Evolutionary conservation across 345 rosid species (phyloP).

Genomic region (Noccaea caerulescens): DNA sequence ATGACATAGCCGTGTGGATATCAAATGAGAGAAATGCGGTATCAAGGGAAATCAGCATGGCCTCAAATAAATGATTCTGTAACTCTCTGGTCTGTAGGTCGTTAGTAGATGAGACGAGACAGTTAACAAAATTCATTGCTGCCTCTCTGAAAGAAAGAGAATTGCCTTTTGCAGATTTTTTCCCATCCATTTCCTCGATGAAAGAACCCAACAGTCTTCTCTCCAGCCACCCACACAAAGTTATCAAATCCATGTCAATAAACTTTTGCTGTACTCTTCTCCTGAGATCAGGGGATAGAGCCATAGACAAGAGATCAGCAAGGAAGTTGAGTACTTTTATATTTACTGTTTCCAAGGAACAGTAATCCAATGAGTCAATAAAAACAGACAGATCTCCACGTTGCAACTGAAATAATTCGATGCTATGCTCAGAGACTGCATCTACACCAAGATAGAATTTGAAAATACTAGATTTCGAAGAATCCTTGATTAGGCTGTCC

Average conservation of each 20-base stretch:
- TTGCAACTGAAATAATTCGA: constrained; percentile 53
- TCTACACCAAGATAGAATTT: constrained; percentile 71
- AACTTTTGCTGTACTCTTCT: constrained; percentile 63
- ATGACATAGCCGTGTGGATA: constrained; percentile 71
- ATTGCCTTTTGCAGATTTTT: constrained; percentile 59
- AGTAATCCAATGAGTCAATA: constrained; percentile 68
- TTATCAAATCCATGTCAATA: constrained; percentile 65
- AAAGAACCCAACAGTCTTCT: constrained; percentile 76
- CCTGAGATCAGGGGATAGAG: constrained; percentile 59
- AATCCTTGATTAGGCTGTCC: constrained; percentile 78
- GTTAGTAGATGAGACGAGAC: constrained; percentile 58
- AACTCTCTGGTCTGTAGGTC: constrained; percentile 56
- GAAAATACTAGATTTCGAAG: constrained; percentile 56
- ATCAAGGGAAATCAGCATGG: constrained; percentile 74
- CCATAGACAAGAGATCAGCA: constrained; percentile 76
- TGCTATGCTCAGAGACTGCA: constrained; percentile 48
- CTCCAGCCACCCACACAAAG: constrained; percentile 87
- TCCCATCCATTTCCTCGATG: constrained; percentile 56
- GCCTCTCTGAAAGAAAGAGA: constrained; percentile 77
- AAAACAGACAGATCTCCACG: constrained; percentile 75
- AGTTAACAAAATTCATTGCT: constrained; percentile 70
- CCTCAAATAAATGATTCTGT: constrained; percentile 81
- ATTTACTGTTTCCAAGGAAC: constrained; percentile 75
- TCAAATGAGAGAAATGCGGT: constrained; percentile 81
- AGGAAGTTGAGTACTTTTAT: constrained; percentile 81